Percentiles rank a stretch among this genome's conserved stretches.
phyloP scores from a whole-genome alignment of 164 flowering plant genomes.

The Dillenia suffruticosa region DNA sequence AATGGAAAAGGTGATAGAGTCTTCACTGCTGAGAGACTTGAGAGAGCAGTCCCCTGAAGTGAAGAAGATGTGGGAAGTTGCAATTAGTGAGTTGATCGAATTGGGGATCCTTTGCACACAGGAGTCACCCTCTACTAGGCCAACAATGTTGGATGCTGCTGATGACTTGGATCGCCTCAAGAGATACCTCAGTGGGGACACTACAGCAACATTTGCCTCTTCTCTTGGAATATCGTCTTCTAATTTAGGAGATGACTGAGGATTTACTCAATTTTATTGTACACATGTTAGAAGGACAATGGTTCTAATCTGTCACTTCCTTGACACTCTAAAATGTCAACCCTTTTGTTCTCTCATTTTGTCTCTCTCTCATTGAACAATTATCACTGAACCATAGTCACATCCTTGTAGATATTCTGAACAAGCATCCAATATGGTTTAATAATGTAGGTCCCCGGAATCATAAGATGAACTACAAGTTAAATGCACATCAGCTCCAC shows the following conservation, averaged over 20 bases:
- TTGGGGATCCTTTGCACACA: conserved; percentile 45
- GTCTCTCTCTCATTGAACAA: too few relatives aligned
- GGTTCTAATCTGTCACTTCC: background rate
- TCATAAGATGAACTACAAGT: background rate
- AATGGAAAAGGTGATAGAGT: conserved; percentile 21
- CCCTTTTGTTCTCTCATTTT: background rate
- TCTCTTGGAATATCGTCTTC: conserved; percentile 52
- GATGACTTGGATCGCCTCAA: conserved; percentile 54
- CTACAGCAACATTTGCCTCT: conserved; percentile 45
- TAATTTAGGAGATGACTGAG: conserved; percentile 18
- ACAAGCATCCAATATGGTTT: too few relatives aligned
- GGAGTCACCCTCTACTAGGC: conserved; percentile 36
- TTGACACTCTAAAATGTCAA: background rate
- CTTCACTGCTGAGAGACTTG: conserved; percentile 23
- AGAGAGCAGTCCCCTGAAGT: conserved; percentile 26
- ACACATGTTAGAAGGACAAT: background rate
- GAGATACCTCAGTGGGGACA: conserved; percentile 43
- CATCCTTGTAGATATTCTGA: too few relatives aligned
- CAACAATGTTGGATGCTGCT: conserved; percentile 55
- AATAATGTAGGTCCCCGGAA: too few relatives aligned
- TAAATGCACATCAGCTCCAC: background rate
- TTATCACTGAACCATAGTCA: too few relatives aligned
- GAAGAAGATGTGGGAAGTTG: conserved; percentile 37
- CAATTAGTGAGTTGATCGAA: conserved; percentile 36
- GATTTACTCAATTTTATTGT: background rate